Base-by-base conservation (phyloP, 179 eudicot genomes). In the Drosera spatulata region DNA sequence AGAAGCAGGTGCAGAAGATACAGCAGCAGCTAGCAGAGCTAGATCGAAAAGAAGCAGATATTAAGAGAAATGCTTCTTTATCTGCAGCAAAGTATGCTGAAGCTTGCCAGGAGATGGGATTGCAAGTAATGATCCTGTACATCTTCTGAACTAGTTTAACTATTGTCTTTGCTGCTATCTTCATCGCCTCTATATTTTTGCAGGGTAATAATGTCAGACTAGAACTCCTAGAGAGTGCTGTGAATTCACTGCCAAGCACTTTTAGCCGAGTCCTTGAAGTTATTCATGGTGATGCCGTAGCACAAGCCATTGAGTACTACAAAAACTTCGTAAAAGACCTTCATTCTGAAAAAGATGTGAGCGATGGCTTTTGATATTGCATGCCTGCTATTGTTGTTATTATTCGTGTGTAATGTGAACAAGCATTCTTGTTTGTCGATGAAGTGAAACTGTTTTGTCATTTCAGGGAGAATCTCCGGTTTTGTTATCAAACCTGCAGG, bases 1-100 rank as follows among this genome's bases (percentile, higher is more conserved):
- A 86, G 65, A 89, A 93, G 81, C 97, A 89, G 82, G 83, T 86
- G 50, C 97, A 93, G 64, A 93, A 77, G 85, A 80, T 77, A 59
- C 99, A 93, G 48, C 99, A 89, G 69, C 99, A 85, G 66, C 85
- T 93, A 62, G 80, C 80, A n/a, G 99, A 93, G 74, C 83, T 90
- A 57, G 99, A 93, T 64, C 87, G 95, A 45, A 86, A 80, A 75
- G 99, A 93, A 82, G 78, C 95, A 73, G 99, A 93, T 71, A 85
- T 77, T 14, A 93, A 90, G 77, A 80, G 97, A 76, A 87, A 81
- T 79, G 94, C 95, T 50, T 88, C 94, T 64, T 86, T 80, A 65
- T 93, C 97, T 58, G 99, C 97, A 50, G 74, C 94, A 48, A 93
- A 93, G 69, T 93, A 84, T 80, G 82, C 76, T 55, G 95, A 93